phyloP scores from a whole-genome alignment of 139 green algal genomes.

The Diplosphaera chodatii region DNA sequence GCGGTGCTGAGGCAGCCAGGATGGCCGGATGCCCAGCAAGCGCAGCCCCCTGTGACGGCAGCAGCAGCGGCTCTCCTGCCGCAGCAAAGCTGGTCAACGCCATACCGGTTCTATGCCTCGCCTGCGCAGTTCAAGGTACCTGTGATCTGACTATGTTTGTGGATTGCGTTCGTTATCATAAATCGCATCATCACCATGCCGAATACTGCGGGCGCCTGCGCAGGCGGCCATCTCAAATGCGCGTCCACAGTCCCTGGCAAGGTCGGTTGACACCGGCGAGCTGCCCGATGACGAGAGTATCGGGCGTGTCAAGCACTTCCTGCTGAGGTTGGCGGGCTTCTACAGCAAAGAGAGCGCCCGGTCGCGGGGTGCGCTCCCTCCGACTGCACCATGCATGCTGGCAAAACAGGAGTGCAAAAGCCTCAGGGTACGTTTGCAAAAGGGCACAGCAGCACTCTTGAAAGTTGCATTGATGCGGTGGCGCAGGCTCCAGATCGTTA shows the following conservation, averaged over 20 bases:
- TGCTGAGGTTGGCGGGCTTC: conserved; percentile 36
- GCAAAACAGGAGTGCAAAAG: too few species aligned
- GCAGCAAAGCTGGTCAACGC: not conserved
- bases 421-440: too few species aligned
- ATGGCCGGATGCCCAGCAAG: not conserved
- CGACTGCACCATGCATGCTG: not conserved
- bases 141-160: too few species aligned
- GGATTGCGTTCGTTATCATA: not conserved
- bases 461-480: not conserved
- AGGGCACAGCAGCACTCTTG: too few species aligned
- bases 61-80: too few species aligned
- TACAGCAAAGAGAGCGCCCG: conserved; percentile 35
- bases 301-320: not conserved
- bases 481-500: conserved; percentile 8
- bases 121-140: too few species aligned
- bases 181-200: not conserved
- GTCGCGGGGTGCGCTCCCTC: conserved; percentile 16
- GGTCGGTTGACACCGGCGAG: conserved; percentile 2
- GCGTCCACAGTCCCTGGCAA: conserved; percentile 14
- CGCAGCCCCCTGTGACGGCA: not conserved
- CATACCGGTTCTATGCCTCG: too few species aligned
- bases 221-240: not conserved
- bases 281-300: conserved; percentile 8
- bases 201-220: not conserved
- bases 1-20: too few species aligned